These are phyloP conservation scores for Lachnellula occidentalis DNA, from an alignment of 2,329 filamentous ascomycete species.

Conservation along the genomic window DNA sequence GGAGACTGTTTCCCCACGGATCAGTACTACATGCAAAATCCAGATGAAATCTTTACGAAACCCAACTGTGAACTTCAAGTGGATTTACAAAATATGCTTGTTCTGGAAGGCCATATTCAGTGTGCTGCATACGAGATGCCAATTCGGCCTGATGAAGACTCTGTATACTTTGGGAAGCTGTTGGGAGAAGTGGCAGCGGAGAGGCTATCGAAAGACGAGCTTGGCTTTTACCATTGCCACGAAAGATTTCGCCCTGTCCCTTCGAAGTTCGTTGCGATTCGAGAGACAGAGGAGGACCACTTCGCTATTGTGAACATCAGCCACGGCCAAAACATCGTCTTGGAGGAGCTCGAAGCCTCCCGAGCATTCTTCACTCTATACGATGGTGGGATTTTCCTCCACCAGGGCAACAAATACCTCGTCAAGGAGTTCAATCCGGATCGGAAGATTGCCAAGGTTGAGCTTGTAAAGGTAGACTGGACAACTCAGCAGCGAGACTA, in stretches of 20 bases:
- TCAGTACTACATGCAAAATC: slow-evolving; percentile 96
- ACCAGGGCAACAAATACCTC: slow-evolving; percentile 90
- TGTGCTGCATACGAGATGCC: slow-evolving; percentile 96
- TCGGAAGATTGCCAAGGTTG: slow-evolving; percentile 76
- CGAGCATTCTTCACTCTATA: slow-evolving; percentile 96
- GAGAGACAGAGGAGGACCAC: slow-evolving; percentile 84
- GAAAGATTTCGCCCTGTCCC: slow-evolving; percentile 81
- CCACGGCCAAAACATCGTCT: slow-evolving; percentile 72
- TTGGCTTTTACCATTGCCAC: slow-evolving; percentile 87
- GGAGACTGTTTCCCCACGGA: slow-evolving; percentile 88
- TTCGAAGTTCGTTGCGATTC: slow-evolving; percentile 77
- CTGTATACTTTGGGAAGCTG: slow-evolving; percentile 70
- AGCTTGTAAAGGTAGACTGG: slow-evolving; percentile 89
- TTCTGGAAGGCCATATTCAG: slow-evolving; percentile 89
- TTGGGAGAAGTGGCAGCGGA: slow-evolving; percentile 67
- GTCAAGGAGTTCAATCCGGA: slow-evolving; percentile 85
- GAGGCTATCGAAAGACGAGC: slow-evolving; percentile 65
- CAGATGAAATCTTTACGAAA: slow-evolving; percentile 86
- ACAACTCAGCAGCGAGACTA: slow-evolving; percentile 88
- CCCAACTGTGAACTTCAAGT: slow-evolving; percentile 86
- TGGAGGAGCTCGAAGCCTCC: slow-evolving; percentile 94
- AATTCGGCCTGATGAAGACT: slow-evolving; percentile 71
- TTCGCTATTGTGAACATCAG: slow-evolving; percentile 91
- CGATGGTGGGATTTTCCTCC: slow-evolving; percentile 92
- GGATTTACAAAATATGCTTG: slow-evolving; percentile 85